A percentile compares a stretch with the other conserved stretches of the same genome.
Conservation (phyloP, 1,284 basidiomycete species). For the Boletus holoroseus region DNA sequence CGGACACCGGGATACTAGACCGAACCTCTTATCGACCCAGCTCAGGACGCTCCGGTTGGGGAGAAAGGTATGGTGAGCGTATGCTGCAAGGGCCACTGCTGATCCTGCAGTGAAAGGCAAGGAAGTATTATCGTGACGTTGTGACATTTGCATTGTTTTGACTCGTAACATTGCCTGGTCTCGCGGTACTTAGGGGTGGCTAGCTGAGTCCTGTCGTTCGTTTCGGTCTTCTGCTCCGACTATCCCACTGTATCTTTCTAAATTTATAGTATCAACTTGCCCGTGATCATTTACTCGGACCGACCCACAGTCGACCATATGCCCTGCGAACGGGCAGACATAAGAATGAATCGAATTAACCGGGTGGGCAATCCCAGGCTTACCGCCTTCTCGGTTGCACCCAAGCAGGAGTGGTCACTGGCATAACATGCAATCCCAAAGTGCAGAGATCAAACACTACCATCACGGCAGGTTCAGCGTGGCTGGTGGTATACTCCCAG, state of each 20-base stretch:
- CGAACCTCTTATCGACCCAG: too few relatives aligned
- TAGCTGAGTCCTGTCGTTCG: too few relatives aligned
- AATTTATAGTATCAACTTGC: not conserved
- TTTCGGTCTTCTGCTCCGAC: too few relatives aligned
- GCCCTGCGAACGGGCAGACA: not conserved
- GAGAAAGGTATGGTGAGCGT: too few relatives aligned
- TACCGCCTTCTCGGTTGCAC: not conserved
- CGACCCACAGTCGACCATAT: not conserved
- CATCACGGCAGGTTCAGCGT: slow-evolving; percentile 35
- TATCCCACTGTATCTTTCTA: slow-evolving; percentile 17
- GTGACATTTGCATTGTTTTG: too few relatives aligned
- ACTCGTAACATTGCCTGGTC: too few relatives aligned
- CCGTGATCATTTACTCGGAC: not conserved
- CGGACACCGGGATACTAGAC: too few relatives aligned
- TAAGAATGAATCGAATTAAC: slow-evolving; percentile 5
- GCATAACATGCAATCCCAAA: slow-evolving; percentile 12
- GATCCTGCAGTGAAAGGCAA: too few relatives aligned
- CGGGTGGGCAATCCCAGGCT: not conserved
- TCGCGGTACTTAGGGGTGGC: too few relatives aligned
- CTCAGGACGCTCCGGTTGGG: too few relatives aligned
- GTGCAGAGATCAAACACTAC: slow-evolving; percentile 32
- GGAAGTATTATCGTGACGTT: too few relatives aligned
- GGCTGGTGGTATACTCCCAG: slow-evolving; percentile 33
- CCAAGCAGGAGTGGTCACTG: not conserved
- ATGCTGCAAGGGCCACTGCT: too few relatives aligned